phyloP scores from a whole-genome alignment of 257 asterid species.

The Nicotiana noctiflora region DNA sequence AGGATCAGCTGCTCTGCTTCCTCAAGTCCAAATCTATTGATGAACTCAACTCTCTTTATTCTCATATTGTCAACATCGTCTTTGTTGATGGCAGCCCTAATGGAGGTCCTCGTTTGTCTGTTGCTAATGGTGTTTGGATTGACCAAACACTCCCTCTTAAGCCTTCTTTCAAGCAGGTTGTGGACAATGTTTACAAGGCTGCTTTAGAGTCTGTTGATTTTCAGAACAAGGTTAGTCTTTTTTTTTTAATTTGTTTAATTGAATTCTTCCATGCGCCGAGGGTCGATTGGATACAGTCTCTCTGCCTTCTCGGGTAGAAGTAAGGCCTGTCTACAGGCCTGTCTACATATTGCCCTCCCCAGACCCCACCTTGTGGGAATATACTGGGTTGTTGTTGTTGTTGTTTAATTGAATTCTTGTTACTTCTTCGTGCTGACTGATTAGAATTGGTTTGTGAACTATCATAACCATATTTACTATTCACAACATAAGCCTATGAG shows the following conservation, averaged over 20 bases:
- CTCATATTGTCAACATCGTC: slow-evolving; percentile 34
- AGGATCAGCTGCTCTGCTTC: slow-evolving; percentile 10
- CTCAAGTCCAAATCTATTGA: slow-evolving; percentile 12
- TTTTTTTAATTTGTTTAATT: background rate
- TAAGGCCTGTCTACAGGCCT: too few species aligned
- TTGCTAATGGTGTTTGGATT: slow-evolving; percentile 54
- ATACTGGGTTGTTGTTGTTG: too few species aligned
- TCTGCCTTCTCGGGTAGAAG: too few species aligned
- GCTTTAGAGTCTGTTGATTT: slow-evolving; percentile 45
- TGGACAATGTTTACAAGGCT: slow-evolving; percentile 38
- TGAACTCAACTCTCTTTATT: slow-evolving; percentile 24
- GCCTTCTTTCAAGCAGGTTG: slow-evolving; percentile 31
- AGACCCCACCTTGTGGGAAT: too few species aligned
- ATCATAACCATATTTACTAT: too few species aligned
- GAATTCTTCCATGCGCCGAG: too few species aligned
- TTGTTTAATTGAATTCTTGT: background rate
- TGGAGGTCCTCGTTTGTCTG: slow-evolving; percentile 39
- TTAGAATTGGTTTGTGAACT: too few species aligned
- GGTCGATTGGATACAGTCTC: too few species aligned
- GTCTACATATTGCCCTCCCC: too few species aligned
- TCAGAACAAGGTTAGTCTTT: slow-evolving; percentile 32
- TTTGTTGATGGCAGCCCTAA: slow-evolving; percentile 42
- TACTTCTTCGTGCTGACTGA: too few species aligned
- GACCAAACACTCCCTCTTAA: slow-evolving; percentile 40
- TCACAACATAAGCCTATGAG: too few species aligned